phyloP scores from a whole-genome alignment of 805 yeast genomes.

The Lipomyces sp. region DNA sequence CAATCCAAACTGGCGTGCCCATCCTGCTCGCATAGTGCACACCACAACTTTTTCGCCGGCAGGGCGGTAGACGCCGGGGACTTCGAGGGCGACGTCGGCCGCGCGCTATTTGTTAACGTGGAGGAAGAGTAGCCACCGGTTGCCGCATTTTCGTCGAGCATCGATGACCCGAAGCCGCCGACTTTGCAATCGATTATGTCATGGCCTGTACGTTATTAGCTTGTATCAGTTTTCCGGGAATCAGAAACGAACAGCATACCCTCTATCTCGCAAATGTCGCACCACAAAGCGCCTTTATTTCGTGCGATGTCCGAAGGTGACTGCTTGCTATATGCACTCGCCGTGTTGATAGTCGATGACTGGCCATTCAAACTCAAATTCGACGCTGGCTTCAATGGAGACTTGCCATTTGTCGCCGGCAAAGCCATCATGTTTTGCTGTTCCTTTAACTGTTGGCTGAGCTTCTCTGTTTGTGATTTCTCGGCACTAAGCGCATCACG shows the following conservation, averaged over 20 bases:
- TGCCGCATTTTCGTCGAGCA: not conserved
- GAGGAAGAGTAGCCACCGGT: not conserved
- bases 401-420: constrained; percentile 1
- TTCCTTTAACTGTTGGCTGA: constrained; percentile 18
- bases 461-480: constrained; percentile 18
- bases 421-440: not conserved
- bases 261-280: constrained; percentile 21
- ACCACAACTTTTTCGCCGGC: constrained; percentile 76
- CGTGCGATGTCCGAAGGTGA: too few species aligned
- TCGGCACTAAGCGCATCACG: constrained; percentile 10
- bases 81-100: constrained; percentile 44
- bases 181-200: constrained; percentile 23
- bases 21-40: constrained; percentile 85
- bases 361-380: constrained; percentile 10
- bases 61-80: constrained; percentile 58
- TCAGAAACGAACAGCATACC: not conserved
- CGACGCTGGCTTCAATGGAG: constrained; percentile 17
- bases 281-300: not conserved
- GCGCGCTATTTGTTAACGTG: constrained; percentile 35
- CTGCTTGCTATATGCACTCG: too few species aligned
- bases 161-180: not conserved
- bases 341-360: not conserved
- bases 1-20: constrained; percentile 89
- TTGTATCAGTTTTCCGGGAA: not conserved
- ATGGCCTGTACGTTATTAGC: constrained; percentile 10